Evolutionary conservation across 2,329 filamentous ascomycete genomes (phyloP).

Genomic region (Penicillium palitans): DNA sequence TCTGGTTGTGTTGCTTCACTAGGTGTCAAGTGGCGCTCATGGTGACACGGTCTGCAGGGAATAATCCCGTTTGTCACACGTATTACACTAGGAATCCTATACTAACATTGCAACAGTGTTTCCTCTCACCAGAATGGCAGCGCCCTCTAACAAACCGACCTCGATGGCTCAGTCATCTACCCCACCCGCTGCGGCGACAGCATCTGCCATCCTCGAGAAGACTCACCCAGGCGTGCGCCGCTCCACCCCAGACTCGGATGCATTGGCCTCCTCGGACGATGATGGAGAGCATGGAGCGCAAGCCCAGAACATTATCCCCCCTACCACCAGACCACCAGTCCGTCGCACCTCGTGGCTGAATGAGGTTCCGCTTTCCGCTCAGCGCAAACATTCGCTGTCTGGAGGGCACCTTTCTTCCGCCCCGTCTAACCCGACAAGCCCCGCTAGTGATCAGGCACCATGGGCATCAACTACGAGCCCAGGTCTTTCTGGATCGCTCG

Average conservation of each 20-base stretch:
- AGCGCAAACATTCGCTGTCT: constrained; percentile 73
- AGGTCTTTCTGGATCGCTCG: constrained; percentile 41
- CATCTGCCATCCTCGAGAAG: constrained; percentile 71
- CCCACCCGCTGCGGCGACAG: constrained; percentile 57
- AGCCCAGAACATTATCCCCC: constrained; percentile 48
- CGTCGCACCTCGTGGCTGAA: constrained; percentile 83
- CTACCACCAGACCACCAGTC: constrained; percentile 58
- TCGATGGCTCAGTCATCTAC: constrained; percentile 38
- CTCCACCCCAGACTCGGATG: constrained; percentile 92
- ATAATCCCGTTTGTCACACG: constrained; percentile 2
- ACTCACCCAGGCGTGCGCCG: constrained; percentile 68
- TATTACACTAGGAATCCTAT: background rate
- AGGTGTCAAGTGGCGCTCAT: constrained; percentile 6
- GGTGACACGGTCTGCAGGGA: constrained; percentile 7
- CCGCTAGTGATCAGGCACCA: constrained; percentile 62
- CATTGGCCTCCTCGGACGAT: constrained; percentile 90
- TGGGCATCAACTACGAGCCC: constrained; percentile 45
- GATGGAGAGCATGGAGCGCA: constrained; percentile 70
- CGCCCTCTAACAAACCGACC: constrained; percentile 29
- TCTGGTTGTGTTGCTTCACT: constrained; percentile 10
- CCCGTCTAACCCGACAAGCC: constrained; percentile 77
- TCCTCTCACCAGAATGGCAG: constrained; percentile 43
- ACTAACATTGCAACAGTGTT: constrained; percentile 15
- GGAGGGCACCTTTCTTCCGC: constrained; percentile 76
- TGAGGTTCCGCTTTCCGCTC: constrained; percentile 69